Conservation (phyloP, 2,329 filamentous ascomycete species). For the Ceratocystis cacaofunesta region DNA sequence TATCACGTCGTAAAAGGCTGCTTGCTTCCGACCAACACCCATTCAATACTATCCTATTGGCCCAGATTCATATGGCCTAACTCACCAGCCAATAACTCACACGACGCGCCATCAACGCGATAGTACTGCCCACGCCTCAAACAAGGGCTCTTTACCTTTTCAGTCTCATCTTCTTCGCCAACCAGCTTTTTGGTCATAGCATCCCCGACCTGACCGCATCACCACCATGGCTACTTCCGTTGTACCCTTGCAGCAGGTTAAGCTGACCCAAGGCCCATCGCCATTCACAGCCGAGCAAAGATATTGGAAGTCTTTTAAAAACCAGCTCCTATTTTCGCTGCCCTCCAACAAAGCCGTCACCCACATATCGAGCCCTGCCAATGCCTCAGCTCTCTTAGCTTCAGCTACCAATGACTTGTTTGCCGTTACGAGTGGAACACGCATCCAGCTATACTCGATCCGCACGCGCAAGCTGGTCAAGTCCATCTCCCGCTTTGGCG, state of each 20-base stretch:
- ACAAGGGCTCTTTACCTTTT: background rate
- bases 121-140: too few relatives aligned
- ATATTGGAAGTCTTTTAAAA: slow-evolving; percentile 94
- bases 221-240: slow-evolving; percentile 70
- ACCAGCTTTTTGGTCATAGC: background rate
- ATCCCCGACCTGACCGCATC: background rate
- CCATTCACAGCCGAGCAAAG: slow-evolving; percentile 80
- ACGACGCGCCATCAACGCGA: too few relatives aligned
- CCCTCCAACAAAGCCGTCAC: slow-evolving; percentile 82
- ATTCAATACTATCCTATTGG: background rate
- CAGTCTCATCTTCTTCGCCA: background rate
- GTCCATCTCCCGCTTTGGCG: slow-evolving; percentile 86
- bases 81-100: too few relatives aligned
- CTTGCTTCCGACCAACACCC: background rate
- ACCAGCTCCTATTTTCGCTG: slow-evolving; percentile 76
- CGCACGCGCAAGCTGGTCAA: slow-evolving; percentile 84
- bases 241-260: slow-evolving; percentile 62
- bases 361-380: slow-evolving; percentile 54
- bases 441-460: slow-evolving; percentile 86
- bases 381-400: slow-evolving; percentile 27
- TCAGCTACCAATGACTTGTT: slow-evolving; percentile 52
- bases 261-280: slow-evolving; percentile 67
- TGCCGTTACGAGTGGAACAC: slow-evolving; percentile 83
- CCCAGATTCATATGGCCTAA: too few relatives aligned
- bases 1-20: background rate